These are phyloP conservation scores for Coemansia erecta DNA, from an alignment of 192 early-diverging fungal genomes.

Conservation along the genomic window DNA sequence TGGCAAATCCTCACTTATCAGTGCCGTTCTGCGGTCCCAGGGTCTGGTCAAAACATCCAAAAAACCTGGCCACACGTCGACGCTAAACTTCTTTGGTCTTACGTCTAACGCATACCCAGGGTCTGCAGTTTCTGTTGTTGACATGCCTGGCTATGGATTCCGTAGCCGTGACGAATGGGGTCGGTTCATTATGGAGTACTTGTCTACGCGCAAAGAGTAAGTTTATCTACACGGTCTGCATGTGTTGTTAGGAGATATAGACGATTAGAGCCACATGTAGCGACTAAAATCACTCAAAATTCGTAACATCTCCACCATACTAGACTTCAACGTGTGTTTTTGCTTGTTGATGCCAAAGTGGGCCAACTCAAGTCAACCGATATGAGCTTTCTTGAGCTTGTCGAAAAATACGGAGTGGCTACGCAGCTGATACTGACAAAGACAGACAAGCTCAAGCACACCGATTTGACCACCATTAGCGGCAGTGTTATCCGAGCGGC, in stretches of 20 bases:
- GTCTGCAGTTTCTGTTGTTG: slow-evolving; percentile 33
- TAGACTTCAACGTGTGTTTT: slow-evolving; percentile 47
- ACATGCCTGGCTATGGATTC: slow-evolving; percentile 59
- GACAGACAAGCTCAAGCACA: slow-evolving; percentile 44
- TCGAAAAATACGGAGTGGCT: slow-evolving; percentile 22
- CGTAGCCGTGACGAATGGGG: slow-evolving; percentile 54
- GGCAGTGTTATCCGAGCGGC: slow-evolving; percentile 7
- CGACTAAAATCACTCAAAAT: neutral
- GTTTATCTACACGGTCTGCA: neutral
- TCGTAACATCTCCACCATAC: neutral
- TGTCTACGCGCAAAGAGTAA: slow-evolving; percentile 38
- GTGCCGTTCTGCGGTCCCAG: slow-evolving; percentile 34
- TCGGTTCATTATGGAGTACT: slow-evolving; percentile 44
- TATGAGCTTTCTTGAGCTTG: slow-evolving; percentile 36
- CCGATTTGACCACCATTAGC: slow-evolving; percentile 20
- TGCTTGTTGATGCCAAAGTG: slow-evolving; percentile 54
- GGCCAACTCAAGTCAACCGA: slow-evolving; percentile 53
- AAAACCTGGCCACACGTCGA: slow-evolving; percentile 47
- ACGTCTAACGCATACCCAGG: slow-evolving; percentile 21
- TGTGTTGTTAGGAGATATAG: neutral
- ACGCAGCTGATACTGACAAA: slow-evolving; percentile 49
- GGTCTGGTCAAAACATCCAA: slow-evolving; percentile 50
- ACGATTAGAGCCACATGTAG: neutral
- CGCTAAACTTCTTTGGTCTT: slow-evolving; percentile 43
- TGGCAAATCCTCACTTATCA: slow-evolving; percentile 53